Percentiles rank a stretch among this genome's conserved stretches.
Conservation (phyloP, 1,284 basidiomycete species). For the Cryptococcus amylolentus region DNA sequence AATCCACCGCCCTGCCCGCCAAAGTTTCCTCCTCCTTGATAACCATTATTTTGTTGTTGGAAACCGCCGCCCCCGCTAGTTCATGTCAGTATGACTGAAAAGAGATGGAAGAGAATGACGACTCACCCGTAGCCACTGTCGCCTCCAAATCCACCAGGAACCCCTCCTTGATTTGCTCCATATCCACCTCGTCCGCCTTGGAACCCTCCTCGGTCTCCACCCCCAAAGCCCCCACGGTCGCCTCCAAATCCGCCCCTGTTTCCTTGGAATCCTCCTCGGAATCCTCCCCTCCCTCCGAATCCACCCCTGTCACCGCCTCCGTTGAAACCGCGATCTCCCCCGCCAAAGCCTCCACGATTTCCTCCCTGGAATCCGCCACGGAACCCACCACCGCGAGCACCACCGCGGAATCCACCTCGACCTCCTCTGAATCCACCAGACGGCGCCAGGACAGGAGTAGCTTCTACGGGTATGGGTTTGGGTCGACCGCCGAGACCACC, state of each 20-base stretch:
- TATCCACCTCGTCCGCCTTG: conserved; percentile 25
- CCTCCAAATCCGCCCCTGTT: conserved; percentile 2
- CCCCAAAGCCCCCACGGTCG: conserved; percentile 22
- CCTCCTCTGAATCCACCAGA: conserved; percentile 11
- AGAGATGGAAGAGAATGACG: neutral
- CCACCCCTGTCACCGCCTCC: conserved; percentile 25
- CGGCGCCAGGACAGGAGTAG: conserved; percentile 26
- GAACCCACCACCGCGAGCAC: conserved; percentile 34
- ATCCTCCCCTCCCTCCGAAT: conserved; percentile 33
- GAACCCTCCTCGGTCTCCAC: conserved; percentile 14
- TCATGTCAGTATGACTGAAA: neutral
- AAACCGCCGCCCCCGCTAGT: conserved; percentile 4
- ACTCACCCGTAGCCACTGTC: conserved; percentile 16
- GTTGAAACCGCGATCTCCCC: conserved; percentile 28
- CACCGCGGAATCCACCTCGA: conserved; percentile 12
- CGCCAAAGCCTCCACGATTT: conserved; percentile 28
- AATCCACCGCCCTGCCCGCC: conserved; percentile 9
- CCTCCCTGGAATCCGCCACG: conserved; percentile 37
- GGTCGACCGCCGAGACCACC: conserved; percentile 92
- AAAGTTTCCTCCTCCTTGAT: conserved; percentile 9
- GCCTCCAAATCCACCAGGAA: conserved; percentile 18
- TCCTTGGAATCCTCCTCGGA: conserved; percentile 16
- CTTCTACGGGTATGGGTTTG: conserved; percentile 67
- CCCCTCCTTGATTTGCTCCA: conserved; percentile 7
- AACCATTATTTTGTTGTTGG: conserved; percentile 10